Conservation (phyloP, 768 basidiomycete species). For the Kwoniella bestiolae region DNA sequence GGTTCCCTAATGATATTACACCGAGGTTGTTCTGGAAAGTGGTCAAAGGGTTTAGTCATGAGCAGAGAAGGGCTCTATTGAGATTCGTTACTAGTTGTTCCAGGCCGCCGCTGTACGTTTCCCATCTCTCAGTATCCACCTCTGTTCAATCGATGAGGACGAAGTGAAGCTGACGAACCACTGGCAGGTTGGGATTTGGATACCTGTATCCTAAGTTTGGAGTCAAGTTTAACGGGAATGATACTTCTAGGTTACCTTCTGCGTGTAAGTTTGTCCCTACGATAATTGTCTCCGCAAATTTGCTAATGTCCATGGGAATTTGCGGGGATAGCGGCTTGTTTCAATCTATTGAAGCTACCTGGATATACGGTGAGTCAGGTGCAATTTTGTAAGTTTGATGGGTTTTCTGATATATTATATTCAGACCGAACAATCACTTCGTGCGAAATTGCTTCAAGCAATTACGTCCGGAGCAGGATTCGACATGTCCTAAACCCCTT, state of each 20-base stretch:
- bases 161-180: background rate
- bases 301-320: slow-evolving; percentile 41
- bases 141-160: slow-evolving; percentile 65
- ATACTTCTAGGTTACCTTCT: slow-evolving; percentile 60
- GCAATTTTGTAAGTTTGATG: too few relatives aligned
- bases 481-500: slow-evolving; percentile 88
- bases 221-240: slow-evolving; percentile 78
- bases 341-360: slow-evolving; percentile 83
- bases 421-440: slow-evolving; percentile 66
- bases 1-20: slow-evolving; percentile 76
- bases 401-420: slow-evolving; percentile 61
- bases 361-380: slow-evolving; percentile 36
- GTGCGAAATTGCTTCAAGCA: slow-evolving; percentile 79
- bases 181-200: slow-evolving; percentile 52
- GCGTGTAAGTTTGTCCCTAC: slow-evolving; percentile 36
- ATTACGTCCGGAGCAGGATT: slow-evolving; percentile 89
- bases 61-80: slow-evolving; percentile 75
- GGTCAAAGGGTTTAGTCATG: slow-evolving; percentile 75
- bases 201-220: slow-evolving; percentile 79
- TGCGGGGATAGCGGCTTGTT: slow-evolving; percentile 76
- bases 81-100: slow-evolving; percentile 93
- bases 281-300: background rate
- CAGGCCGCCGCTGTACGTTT: slow-evolving; percentile 75
- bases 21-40: slow-evolving; percentile 86
- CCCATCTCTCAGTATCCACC: background rate